Percentiles rank a stretch among this genome's conserved stretches.
phyloP scores from a whole-genome alignment of 768 basidiomycete genomes.

The Amanita rubescens region DNA sequence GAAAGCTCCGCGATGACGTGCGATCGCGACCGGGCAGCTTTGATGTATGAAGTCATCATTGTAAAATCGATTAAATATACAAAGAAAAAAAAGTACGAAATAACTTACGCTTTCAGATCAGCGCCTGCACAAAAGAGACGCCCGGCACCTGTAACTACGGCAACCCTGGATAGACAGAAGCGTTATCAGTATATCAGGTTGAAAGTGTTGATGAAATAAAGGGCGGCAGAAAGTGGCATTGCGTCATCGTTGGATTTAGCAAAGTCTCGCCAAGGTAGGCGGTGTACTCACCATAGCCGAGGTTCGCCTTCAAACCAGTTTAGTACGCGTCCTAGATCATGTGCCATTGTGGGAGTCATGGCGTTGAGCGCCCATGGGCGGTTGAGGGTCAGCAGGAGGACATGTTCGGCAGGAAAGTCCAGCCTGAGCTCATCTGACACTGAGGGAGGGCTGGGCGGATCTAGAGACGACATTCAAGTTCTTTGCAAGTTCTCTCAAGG shows the following conservation, averaged over 20 bases:
- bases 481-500: too few species aligned
- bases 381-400: constrained; percentile 43
- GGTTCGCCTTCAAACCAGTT: constrained; percentile 74
- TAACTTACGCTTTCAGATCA: constrained; percentile 61
- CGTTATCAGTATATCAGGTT: neutral
- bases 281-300: constrained; percentile 50
- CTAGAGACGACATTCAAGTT: too few species aligned
- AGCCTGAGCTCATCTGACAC: constrained; percentile 30
- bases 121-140: constrained; percentile 74
- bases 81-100: constrained; percentile 10
- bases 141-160: constrained; percentile 66
- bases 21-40: too few species aligned
- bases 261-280: neutral
- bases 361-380: constrained; percentile 69
- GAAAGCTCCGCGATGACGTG: neutral
- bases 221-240: neutral
- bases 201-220: too few species aligned
- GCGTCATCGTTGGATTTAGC: constrained; percentile 6
- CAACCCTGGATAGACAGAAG: constrained; percentile 46
- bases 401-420: constrained; percentile 30
- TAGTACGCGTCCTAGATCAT: constrained; percentile 44
- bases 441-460: constrained; percentile 14
- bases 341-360: constrained; percentile 51
- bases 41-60: neutral
- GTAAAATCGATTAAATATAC: neutral